A percentile compares a stretch with the other conserved stretches of the same genome.
These are phyloP conservation scores for Cardiospermum halicacabum DNA, from an alignment of 345 rosid genomes.

Conservation along the genomic window DNA sequence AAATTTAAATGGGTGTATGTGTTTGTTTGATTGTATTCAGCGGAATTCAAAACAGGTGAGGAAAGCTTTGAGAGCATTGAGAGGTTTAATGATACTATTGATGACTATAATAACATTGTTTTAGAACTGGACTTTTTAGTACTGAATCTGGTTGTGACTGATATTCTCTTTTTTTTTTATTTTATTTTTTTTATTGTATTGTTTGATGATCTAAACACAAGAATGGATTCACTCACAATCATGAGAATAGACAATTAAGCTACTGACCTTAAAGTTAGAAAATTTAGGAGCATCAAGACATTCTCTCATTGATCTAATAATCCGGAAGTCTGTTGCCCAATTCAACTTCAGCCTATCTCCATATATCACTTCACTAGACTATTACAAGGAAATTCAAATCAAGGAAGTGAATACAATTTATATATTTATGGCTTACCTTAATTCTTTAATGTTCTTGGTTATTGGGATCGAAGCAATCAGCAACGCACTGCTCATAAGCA, in stretches of 20 bases:
- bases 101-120: no score
- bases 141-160: no score
- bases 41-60: no score
- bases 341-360: constrained; percentile 77
- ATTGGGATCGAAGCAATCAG: constrained; percentile 72
- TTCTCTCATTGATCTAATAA: constrained; percentile 64
- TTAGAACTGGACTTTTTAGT: no score
- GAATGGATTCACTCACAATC: background rate
- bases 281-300: constrained; percentile 81
- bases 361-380: background rate
- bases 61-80: no score
- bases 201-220: background rate
- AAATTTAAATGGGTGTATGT: no score
- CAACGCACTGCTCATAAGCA: constrained; percentile 97
- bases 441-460: constrained; percentile 72
- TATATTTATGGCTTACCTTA: constrained; percentile 39
- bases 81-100: no score
- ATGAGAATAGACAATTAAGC: background rate
- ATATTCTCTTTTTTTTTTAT: no score
- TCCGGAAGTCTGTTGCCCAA: constrained; percentile 93
- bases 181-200: background rate
- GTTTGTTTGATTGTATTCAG: no score
- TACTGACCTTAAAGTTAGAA: constrained; percentile 85
- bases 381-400: background rate
- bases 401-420: background rate